Evolutionary conservation across 208 protist species (phyloP), one percentile per base, ranked within the genome.

Genomic region (Crithidia sp.): DNA sequence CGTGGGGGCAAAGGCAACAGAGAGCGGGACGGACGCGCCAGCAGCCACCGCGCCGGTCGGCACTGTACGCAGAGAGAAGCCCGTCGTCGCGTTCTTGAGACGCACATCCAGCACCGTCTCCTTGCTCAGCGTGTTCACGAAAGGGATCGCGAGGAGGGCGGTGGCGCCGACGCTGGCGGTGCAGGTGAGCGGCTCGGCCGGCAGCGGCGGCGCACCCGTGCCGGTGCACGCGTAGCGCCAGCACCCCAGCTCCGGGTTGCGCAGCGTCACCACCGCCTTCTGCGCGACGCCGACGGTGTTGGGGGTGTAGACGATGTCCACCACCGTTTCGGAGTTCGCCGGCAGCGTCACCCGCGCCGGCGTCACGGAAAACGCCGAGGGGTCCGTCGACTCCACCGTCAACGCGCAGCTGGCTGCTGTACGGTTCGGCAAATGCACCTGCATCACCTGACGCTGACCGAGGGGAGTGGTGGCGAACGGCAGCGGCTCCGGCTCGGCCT

Each of bases 181-280:
- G 71, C 91, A 89, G 47, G 76, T 67, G 13, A 74, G 71, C 54
- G 76, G 73, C 49, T 87, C 77, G 70, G 76, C 83, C 6, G 79
- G 55, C 52, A 74, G 71, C 5, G 96, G 96, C 8, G 71, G 57
- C 0, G 71, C 67, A 49, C 96, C 96, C 9, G 76, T 72, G 57
- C 95, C 96, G 13, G 47, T 73, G 79, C 83, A 92, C 16, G 39
- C 53, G 80, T 95, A 98, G 49, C 84, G 73, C 95, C 95, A 98
- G 78, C 88, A 77, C 16, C 91, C 94, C 28, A 93, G 72, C 41
- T 86, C 69, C 6, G 79, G 71, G 74, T 96, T 78, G 19, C 79
- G 81, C 47, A 98, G 62, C 16, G 74, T 85, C 12, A 98, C 57
- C 17, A 76, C 49, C 4, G 81, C 73, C 55, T 76, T 82, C 78